Percentiles rank a stretch among this genome's conserved stretches.
Conservation (phyloP, 352 stramenopile genomes). For the Globisporangium sylvaticum region DNA sequence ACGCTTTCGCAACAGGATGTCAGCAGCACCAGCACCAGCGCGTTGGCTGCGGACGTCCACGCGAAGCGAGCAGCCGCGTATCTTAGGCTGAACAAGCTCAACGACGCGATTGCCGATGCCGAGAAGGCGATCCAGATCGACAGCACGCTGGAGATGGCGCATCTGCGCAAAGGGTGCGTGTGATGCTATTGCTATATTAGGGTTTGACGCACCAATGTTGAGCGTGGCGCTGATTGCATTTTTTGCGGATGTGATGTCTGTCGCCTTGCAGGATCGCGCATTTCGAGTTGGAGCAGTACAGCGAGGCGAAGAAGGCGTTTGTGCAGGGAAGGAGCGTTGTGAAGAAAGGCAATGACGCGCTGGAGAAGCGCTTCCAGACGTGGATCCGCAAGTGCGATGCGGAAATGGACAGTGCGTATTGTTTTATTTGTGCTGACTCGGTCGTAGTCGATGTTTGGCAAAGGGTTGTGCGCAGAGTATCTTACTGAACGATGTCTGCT, state of each 20-base stretch:
- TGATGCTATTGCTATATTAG: neutral
- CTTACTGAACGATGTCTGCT: conserved; percentile 2
- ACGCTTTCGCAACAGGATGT: conserved; percentile 13
- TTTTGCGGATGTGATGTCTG: neutral
- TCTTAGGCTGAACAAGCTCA: conserved; percentile 63
- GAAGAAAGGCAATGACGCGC: conserved; percentile 23
- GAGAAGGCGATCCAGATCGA: conserved; percentile 48
- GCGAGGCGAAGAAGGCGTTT: conserved; percentile 62
- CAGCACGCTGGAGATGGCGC: conserved; percentile 42
- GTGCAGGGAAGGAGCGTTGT: conserved; percentile 36
- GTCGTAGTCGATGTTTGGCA: neutral
- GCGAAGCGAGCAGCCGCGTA: conserved; percentile 67
- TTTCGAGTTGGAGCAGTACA: conserved; percentile 81
- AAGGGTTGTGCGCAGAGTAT: neutral
- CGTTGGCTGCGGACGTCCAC: conserved; percentile 33
- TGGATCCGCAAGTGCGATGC: conserved; percentile 89
- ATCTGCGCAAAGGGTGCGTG: conserved; percentile 69
- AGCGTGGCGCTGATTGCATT: neutral
- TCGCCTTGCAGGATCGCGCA: conserved; percentile 45
- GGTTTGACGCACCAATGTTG: neutral
- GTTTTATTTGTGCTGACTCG: neutral
- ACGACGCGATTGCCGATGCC: conserved; percentile 52
- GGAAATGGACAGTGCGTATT: conserved; percentile 60
- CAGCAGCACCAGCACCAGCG: conserved; percentile 13
- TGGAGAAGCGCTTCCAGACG: conserved; percentile 65